Percentiles rank a stretch among this genome's conserved stretches.
Conservation (phyloP, 2,329 filamentous ascomycete genomes). For the Juglanconis juglandina region DNA sequence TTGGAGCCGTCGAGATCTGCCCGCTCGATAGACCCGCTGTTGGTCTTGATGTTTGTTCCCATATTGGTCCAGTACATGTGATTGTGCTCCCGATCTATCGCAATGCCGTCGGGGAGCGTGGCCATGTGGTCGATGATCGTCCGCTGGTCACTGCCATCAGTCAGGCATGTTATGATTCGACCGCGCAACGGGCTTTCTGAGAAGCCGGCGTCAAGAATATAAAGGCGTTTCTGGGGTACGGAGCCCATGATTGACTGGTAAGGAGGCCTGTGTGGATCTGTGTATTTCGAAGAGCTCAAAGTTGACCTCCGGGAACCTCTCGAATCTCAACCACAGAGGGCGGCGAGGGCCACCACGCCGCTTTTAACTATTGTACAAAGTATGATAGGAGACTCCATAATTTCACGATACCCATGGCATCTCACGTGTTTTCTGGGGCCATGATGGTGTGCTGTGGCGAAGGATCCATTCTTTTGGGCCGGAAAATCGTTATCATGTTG, state of each 20-base stretch:
- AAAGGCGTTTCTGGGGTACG: conserved; percentile 17
- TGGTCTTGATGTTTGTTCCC: conserved; percentile 36
- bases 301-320: not conserved
- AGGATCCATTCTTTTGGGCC: not conserved
- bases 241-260: conserved; percentile 11
- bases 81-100: conserved; percentile 28
- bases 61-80: conserved; percentile 50
- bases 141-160: conserved; percentile 21
- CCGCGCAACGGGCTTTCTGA: conserved; percentile 19
- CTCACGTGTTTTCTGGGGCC: not conserved
- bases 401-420: not conserved
- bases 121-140: conserved; percentile 24
- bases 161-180: conserved; percentile 21
- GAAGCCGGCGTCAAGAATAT: conserved; percentile 29
- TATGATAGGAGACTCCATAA: not conserved
- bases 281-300: not conserved
- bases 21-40: conserved; percentile 34
- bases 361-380: not conserved
- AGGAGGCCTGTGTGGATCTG: too few relatives aligned
- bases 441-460: not conserved
- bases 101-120: conserved; percentile 42
- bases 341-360: not conserved
- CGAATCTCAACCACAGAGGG: not conserved
- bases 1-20: conserved; percentile 49
- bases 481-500: too few relatives aligned